Conservation (phyloP, 2,329 filamentous ascomycete species). For the Pyrenochaeta sp. region DNA sequence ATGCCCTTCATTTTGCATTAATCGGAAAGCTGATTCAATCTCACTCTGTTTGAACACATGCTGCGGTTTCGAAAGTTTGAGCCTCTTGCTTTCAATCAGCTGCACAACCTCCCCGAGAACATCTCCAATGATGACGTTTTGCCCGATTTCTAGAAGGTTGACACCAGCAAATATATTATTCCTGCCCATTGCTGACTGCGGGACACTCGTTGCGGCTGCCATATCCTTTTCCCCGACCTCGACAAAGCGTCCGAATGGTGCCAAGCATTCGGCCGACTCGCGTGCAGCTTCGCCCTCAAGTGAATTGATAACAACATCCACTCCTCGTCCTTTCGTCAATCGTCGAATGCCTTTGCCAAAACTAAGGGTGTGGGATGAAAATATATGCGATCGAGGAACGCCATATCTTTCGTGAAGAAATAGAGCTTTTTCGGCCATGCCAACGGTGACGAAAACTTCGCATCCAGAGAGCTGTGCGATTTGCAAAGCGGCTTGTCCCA, state of each 20-base stretch:
- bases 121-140: too few relatives aligned
- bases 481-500: slow-evolving; percentile 27
- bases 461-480: slow-evolving; percentile 16
- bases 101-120: not conserved
- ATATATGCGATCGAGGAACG: slow-evolving; percentile 35
- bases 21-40: slow-evolving; percentile 24
- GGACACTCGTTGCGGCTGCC: slow-evolving; percentile 4
- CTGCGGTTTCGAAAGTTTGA: not conserved
- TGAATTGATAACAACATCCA: slow-evolving; percentile 46
- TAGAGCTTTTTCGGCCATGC: slow-evolving; percentile 10
- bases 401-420: slow-evolving; percentile 7
- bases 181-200: not conserved
- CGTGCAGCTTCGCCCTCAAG: slow-evolving; percentile 23
- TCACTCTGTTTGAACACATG: slow-evolving; percentile 16
- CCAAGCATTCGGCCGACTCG: slow-evolving; percentile 34
- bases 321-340: slow-evolving; percentile 33
- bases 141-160: too few relatives aligned
- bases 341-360: slow-evolving; percentile 10
- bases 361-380: slow-evolving; percentile 20
- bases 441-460: slow-evolving; percentile 24
- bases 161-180: too few relatives aligned
- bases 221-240: slow-evolving; percentile 23
- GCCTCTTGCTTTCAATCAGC: not conserved
- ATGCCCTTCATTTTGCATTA: slow-evolving; percentile 15
- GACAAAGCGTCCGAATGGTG: slow-evolving; percentile 42